A percentile compares a stretch with the other conserved stretches of the same genome.
Evolutionary conservation across 768 basidiomycete genomes (phyloP).

Genomic region (Phanerochaete carnosa): DNA sequence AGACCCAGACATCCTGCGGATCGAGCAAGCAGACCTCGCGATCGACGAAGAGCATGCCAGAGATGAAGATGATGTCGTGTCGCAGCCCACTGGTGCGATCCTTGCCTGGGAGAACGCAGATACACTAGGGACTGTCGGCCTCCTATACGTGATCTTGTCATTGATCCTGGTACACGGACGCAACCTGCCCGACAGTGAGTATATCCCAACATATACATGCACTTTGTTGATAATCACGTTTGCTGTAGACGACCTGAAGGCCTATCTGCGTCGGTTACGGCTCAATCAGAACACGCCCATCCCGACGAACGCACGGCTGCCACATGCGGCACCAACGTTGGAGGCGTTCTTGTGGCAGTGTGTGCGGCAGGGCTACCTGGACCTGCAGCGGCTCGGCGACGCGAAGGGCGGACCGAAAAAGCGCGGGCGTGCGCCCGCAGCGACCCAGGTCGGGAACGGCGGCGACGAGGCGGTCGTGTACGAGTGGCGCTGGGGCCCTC

Average conservation of each 20-base stretch:
- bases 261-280: slow-evolving; percentile 65
- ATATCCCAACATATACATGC: background rate
- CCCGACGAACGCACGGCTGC: slow-evolving; percentile 47
- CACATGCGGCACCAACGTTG: slow-evolving; percentile 49
- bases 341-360: slow-evolving; percentile 66
- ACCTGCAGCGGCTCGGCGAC: slow-evolving; percentile 55
- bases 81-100: slow-evolving; percentile 60
- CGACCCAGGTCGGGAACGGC: slow-evolving; percentile 31
- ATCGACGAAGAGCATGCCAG: slow-evolving; percentile 40
- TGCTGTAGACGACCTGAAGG: slow-evolving; percentile 64
- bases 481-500: slow-evolving; percentile 87
- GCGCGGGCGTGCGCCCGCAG: slow-evolving; percentile 46
- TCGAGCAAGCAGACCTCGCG: slow-evolving; percentile 44
- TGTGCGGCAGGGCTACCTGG: slow-evolving; percentile 74
- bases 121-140: slow-evolving; percentile 65
- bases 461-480: slow-evolving; percentile 40
- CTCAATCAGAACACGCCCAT: slow-evolving; percentile 50
- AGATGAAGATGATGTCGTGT: slow-evolving; percentile 44
- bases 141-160: slow-evolving; percentile 79
- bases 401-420: slow-evolving; percentile 42
- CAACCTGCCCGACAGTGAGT: slow-evolving; percentile 70
- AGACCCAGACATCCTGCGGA: slow-evolving; percentile 38
- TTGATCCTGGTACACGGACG: slow-evolving; percentile 82
- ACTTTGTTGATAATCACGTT: background rate
- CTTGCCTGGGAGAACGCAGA: slow-evolving; percentile 70